Evolutionary conservation across 176 grass and related monocot species (phyloP).

Genomic region (Cenchrus fungigraminus): DNA sequence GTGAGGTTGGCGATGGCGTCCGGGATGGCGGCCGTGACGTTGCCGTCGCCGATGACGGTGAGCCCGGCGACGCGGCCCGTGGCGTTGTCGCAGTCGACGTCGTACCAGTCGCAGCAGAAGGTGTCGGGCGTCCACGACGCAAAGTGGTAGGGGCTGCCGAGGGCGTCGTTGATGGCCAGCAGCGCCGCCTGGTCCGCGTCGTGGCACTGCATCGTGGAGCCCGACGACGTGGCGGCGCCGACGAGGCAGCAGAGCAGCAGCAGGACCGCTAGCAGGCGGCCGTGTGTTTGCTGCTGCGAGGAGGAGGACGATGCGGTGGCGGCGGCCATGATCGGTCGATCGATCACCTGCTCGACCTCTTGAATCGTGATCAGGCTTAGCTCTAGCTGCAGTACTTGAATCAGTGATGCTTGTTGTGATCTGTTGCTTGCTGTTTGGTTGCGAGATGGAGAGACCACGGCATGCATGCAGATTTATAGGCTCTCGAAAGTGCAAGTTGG

Average conservation of each 20-base stretch:
- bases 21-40: constrained; percentile 55
- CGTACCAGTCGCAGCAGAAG: constrained; percentile 67
- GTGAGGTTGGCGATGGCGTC: constrained; percentile 58
- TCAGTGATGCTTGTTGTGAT: too few species aligned
- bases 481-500: constrained; percentile 20
- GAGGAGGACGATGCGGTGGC: not conserved
- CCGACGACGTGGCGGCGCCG: not conserved
- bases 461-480: constrained; percentile 6
- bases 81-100: constrained; percentile 50
- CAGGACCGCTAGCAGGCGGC: not conserved
- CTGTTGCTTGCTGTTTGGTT: not conserved
- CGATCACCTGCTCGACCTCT: not conserved
- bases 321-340: not conserved
- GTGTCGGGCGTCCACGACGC: constrained; percentile 48
- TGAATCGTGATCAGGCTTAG: not conserved
- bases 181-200: constrained; percentile 49
- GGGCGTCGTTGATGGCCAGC: constrained; percentile 47
- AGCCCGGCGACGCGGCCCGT: constrained; percentile 56
- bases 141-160: constrained; percentile 58
- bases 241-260: not conserved
- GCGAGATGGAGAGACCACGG: too few species aligned
- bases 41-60: constrained; percentile 44
- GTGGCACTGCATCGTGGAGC: constrained; percentile 41
- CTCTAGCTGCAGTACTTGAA: too few species aligned
- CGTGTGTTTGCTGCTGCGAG: not conserved